Evolutionary conservation across 78 protist genomes (phyloP).

Genomic region (Acrasis kona): DNA sequence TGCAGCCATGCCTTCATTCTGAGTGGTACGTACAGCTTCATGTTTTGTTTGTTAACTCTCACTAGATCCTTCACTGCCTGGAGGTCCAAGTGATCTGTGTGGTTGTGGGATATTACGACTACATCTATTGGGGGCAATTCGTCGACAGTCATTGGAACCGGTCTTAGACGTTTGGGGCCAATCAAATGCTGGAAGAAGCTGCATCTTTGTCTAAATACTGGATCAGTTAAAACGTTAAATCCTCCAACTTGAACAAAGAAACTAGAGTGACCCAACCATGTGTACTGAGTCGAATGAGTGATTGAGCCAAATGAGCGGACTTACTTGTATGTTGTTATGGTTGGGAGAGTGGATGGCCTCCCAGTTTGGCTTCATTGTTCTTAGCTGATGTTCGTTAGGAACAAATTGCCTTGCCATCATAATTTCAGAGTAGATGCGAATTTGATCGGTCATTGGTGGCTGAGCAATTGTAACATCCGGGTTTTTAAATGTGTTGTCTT

Average conservation of each 20-base stretch:
- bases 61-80: background rate
- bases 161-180: conserved; percentile 4
- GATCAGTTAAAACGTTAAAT: conserved; percentile 5
- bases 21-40: background rate
- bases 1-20: background rate
- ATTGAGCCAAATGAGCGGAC: too few species aligned
- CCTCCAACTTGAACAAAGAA: background rate
- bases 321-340: too few species aligned
- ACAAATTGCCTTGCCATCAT: too few species aligned
- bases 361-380: too few species aligned
- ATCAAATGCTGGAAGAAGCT: background rate
- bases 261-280: conserved; percentile 7
- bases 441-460: too few species aligned
- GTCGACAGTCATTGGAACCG: background rate
- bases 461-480: too few species aligned
- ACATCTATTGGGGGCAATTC: conserved; percentile 7
- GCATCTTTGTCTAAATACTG: conserved; percentile 13
- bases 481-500: too few species aligned
- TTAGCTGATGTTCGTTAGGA: too few species aligned
- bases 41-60: background rate
- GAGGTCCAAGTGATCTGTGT: conserved; percentile 28
- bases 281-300: too few species aligned
- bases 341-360: too few species aligned
- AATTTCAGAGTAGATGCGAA: too few species aligned
- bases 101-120: conserved; percentile 17